Conservation (phyloP, 2,329 filamentous ascomycete species). For the Aspergillus sojae region DNA sequence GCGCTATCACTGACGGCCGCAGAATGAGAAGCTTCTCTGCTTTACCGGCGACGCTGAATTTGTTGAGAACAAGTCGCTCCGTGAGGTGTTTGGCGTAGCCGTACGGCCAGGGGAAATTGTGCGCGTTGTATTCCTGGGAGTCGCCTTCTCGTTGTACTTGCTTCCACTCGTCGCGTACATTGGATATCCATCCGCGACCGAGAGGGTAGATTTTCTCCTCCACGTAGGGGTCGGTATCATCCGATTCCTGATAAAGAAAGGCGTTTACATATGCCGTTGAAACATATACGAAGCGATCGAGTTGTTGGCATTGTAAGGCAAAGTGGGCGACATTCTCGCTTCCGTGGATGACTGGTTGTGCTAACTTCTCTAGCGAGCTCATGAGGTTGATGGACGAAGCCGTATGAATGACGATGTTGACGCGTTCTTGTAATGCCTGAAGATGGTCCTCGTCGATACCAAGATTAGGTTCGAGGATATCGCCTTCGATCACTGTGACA, state of each 20-base stretch:
- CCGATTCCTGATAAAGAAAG: conserved; percentile 8
- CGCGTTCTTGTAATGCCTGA: background rate
- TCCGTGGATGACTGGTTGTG: conserved; percentile 9
- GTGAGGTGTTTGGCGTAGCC: conserved; percentile 22
- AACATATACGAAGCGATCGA: conserved; percentile 23
- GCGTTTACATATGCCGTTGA: conserved; percentile 24
- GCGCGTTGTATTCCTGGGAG: conserved; percentile 2
- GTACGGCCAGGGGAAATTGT: conserved; percentile 19
- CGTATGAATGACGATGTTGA: conserved; percentile 21
- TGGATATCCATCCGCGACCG: background rate
- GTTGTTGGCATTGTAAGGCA: conserved; percentile 8
- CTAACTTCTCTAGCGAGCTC: background rate
- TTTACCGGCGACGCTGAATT: background rate
- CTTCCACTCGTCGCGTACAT: background rate
- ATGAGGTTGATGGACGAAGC: conserved; percentile 19
- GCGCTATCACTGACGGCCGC: conserved; percentile 16
- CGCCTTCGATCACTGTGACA: conserved; percentile 17
- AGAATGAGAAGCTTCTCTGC: conserved; percentile 16
- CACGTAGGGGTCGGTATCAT: conserved; percentile 8
- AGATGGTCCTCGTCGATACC: conserved; percentile 6
- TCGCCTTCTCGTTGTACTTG: conserved; percentile 5
- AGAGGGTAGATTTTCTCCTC: conserved; percentile 19
- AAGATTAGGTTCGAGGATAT: conserved; percentile 14
- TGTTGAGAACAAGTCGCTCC: conserved; percentile 6
- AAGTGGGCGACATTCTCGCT: conserved; percentile 12